These are phyloP conservation scores for Ogataea nakhonphanomensis DNA, from an alignment of 805 yeast species.

Conservation along the genomic window DNA sequence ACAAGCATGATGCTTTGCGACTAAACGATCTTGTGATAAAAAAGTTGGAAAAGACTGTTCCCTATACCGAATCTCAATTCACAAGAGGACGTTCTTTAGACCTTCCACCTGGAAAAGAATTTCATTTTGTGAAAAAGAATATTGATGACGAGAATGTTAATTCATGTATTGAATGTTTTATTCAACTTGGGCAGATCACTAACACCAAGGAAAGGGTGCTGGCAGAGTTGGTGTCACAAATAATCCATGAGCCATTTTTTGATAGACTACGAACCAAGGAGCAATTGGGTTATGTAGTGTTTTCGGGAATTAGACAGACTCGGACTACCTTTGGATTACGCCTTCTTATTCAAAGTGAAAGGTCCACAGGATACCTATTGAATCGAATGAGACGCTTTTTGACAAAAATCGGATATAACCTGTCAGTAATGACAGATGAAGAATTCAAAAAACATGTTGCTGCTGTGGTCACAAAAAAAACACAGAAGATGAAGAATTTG, in stretches of 20 bases:
- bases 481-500: slow-evolving; percentile 73
- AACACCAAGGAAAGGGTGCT: slow-evolving; percentile 45
- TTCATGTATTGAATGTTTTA: slow-evolving; percentile 75
- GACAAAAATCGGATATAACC: slow-evolving; percentile 39
- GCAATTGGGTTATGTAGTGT: slow-evolving; percentile 93
- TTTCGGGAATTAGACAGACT: slow-evolving; percentile 65
- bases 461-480: slow-evolving; percentile 62
- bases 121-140: slow-evolving; percentile 46
- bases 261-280: slow-evolving; percentile 88
- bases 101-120: slow-evolving; percentile 38
- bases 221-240: slow-evolving; percentile 66
- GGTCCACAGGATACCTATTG: slow-evolving; percentile 68
- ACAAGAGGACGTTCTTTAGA: slow-evolving; percentile 41
- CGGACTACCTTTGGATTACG: slow-evolving; percentile 73
- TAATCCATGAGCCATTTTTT: slow-evolving; percentile 84
- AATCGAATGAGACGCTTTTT: slow-evolving; percentile 72
- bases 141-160: slow-evolving; percentile 73
- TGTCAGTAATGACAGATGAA: slow-evolving; percentile 49
- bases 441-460: slow-evolving; percentile 68
- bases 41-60: slow-evolving; percentile 34
- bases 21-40: slow-evolving; percentile 43
- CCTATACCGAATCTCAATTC: slow-evolving; percentile 42
- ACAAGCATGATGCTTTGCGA: slow-evolving; percentile 48
- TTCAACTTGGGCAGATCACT: slow-evolving; percentile 57
- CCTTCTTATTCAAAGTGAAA: slow-evolving; percentile 80